These are phyloP conservation scores for Phytophthora hibernalis DNA, from an alignment of 352 stramenopile species.

Conservation along the genomic window DNA sequence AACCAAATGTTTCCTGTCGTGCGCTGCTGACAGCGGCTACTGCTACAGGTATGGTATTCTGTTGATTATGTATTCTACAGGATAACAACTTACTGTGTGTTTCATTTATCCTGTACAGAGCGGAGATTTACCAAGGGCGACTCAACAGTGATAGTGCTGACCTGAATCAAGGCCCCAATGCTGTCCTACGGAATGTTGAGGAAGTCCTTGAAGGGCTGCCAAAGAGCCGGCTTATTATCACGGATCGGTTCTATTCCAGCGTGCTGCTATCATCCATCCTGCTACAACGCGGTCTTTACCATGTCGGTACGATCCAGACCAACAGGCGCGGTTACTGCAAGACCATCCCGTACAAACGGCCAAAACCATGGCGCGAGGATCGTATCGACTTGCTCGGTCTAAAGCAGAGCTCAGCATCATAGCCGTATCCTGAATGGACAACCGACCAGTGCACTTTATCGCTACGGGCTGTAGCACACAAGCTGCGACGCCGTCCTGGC, in stretches of 20 bases:
- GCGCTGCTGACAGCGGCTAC: conserved; percentile 8
- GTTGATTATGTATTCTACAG: conserved; percentile 6
- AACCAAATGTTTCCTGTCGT: conserved; percentile 12
- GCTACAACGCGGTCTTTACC: not conserved
- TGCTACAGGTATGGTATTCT: conserved; percentile 18
- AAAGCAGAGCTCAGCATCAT: conserved; percentile 6
- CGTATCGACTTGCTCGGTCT: conserved; percentile 1
- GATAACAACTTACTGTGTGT: not conserved
- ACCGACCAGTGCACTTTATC: conserved; percentile 13
- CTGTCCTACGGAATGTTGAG: conserved; percentile 10
- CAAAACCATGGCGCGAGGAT: not conserved
- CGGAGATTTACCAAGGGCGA: conserved; percentile 13
- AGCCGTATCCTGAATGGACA: conserved; percentile 18
- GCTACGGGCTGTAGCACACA: conserved; percentile 6
- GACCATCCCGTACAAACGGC: conserved; percentile 9
- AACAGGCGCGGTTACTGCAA: too few relatives aligned
- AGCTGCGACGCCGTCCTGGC: not conserved
- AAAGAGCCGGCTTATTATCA: conserved; percentile 3
- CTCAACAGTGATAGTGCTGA: conserved; percentile 4
- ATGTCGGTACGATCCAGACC: too few relatives aligned
- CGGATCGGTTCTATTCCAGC: conserved; percentile 5
- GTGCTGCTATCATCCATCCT: conserved; percentile 3
- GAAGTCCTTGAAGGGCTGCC: not conserved
- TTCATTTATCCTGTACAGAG: conserved; percentile 2
- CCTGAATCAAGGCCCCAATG: conserved; percentile 3